These are phyloP conservation scores for Melampsora allii-populina DNA, from an alignment of 1,284 basidiomycete genomes.

Conservation along the genomic window DNA sequence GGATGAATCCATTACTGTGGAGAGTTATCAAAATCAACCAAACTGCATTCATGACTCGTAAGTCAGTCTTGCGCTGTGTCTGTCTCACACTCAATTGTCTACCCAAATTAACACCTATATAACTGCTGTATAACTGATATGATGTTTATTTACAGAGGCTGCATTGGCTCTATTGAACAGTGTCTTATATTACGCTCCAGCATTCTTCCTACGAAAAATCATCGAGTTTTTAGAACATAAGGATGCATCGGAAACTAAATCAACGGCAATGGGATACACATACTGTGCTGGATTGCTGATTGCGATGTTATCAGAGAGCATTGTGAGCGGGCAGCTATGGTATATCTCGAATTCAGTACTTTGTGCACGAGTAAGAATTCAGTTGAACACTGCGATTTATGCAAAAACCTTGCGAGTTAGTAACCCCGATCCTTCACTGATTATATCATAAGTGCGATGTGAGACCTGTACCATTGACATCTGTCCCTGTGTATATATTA, in stretches of 20 bases:
- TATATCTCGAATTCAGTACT: constrained; percentile 7
- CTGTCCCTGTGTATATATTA: background rate
- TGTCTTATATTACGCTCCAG: constrained; percentile 5
- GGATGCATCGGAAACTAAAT: background rate
- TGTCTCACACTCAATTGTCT: background rate
- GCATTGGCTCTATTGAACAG: constrained; percentile 8
- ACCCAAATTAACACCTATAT: background rate
- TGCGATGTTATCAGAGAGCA: constrained; percentile 4
- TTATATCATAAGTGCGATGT: no score
- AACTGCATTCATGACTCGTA: constrained; percentile 8
- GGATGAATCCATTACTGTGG: constrained; percentile 11
- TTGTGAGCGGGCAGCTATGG: constrained; percentile 7
- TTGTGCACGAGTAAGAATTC: constrained; percentile 14
- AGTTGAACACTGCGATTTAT: constrained; percentile 11
- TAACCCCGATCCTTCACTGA: no score
- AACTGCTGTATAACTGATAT: background rate
- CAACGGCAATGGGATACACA: background rate
- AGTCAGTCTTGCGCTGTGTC: background rate
- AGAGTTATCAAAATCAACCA: constrained; percentile 4
- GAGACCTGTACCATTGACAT: no score
- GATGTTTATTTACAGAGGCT: background rate
- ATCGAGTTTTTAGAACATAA: constrained; percentile 2
- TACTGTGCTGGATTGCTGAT: constrained; percentile 10
- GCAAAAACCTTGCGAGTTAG: constrained; percentile 7
- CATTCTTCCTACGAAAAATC: constrained; percentile 5